Conservation (phyloP, 2,329 filamentous ascomycete genomes). For the Aotearoamyces nothofagi region DNA sequence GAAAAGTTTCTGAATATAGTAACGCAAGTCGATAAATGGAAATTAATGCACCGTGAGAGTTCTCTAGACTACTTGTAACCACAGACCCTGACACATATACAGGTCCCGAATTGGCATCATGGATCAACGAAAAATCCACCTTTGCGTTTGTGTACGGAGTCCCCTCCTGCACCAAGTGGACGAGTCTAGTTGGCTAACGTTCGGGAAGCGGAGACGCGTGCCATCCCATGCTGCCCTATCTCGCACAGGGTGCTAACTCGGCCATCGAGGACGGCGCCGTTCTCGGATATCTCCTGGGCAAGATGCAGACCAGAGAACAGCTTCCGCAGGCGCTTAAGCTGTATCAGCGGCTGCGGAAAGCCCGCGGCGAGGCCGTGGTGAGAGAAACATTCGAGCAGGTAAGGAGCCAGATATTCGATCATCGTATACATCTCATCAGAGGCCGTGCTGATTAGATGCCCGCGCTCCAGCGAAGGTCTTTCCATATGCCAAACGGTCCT, state of each 20-base stretch:
- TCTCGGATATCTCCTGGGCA: constrained; percentile 39
- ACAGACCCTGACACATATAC: not conserved
- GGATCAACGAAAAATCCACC: constrained; percentile 9
- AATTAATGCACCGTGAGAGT: constrained; percentile 37
- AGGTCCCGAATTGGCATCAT: not conserved
- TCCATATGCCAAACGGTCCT: constrained; percentile 37
- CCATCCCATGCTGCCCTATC: constrained; percentile 47
- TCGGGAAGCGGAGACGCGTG: constrained; percentile 42
- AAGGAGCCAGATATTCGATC: too few relatives aligned
- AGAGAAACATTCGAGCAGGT: constrained; percentile 42
- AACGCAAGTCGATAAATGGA: constrained; percentile 52
- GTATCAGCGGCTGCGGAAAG: constrained; percentile 32
- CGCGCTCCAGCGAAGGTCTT: constrained; percentile 30
- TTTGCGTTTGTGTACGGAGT: constrained; percentile 4
- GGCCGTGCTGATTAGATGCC: too few relatives aligned
- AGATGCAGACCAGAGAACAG: constrained; percentile 29
- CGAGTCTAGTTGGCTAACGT: too few relatives aligned
- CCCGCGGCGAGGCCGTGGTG: constrained; percentile 36
- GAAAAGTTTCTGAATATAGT: constrained; percentile 34
- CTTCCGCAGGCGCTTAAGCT: constrained; percentile 27
- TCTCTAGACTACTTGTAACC: constrained; percentile 2
- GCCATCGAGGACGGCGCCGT: constrained; percentile 55
- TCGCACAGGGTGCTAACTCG: constrained; percentile 52
- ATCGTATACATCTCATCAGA: too few relatives aligned
- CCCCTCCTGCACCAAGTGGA: too few relatives aligned